These are phyloP conservation scores for Hymenoscyphus occultus DNA, from an alignment of 2,329 filamentous ascomycete genomes.

Conservation along the genomic window DNA sequence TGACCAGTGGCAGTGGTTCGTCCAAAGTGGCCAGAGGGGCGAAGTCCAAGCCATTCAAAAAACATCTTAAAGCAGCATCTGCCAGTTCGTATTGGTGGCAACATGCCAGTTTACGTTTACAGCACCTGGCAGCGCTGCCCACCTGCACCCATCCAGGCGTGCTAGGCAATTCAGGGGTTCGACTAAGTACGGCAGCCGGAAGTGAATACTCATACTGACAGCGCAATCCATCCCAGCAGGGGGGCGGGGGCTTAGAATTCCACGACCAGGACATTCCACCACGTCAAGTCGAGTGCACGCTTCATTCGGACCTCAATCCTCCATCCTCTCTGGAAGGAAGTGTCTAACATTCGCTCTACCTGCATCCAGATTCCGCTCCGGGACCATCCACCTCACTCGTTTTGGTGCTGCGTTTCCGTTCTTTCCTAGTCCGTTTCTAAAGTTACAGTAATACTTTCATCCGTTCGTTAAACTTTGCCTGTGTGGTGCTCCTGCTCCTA, in stretches of 20 bases:
- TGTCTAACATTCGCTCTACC: background rate
- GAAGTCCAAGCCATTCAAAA: background rate
- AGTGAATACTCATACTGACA: background rate
- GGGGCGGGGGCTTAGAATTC: background rate
- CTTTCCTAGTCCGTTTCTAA: slow-evolving; percentile 28
- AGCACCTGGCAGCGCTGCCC: background rate
- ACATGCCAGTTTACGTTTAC: background rate
- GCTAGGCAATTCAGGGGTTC: background rate
- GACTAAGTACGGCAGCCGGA: background rate
- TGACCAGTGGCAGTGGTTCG: background rate
- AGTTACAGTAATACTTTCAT: slow-evolving; percentile 13
- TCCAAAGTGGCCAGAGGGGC: background rate
- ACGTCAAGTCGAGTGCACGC: slow-evolving; percentile 1
- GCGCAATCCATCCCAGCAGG: background rate
- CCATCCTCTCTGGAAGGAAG: background rate
- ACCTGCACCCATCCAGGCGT: no score
- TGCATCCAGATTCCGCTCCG: background rate
- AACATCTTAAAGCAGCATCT: background rate
- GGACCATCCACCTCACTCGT: slow-evolving; percentile 52
- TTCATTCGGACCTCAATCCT: slow-evolving; percentile 16
- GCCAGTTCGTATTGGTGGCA: background rate
- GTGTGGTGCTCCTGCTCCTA: slow-evolving; percentile 13
- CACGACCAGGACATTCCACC: slow-evolving; percentile 1
- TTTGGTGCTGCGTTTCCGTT: slow-evolving; percentile 44
- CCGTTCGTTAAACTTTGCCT: slow-evolving; percentile 12